Conservation (phyloP, 768 basidiomycete genomes). For the Agaricus sinodeliciosus region DNA sequence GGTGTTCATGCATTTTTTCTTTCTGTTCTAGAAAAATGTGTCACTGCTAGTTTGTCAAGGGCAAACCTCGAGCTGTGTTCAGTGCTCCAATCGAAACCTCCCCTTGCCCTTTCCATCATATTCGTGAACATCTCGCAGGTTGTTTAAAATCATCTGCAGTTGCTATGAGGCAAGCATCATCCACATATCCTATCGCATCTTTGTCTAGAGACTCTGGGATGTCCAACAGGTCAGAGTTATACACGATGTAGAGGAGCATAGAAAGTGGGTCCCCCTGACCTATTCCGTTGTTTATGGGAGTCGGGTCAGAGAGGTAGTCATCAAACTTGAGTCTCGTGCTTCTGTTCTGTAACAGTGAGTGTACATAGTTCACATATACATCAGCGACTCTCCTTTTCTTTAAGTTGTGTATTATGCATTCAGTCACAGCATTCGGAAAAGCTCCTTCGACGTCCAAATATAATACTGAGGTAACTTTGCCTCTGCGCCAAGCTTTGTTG, state of each 20-base stretch:
- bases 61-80: slow-evolving; percentile 25
- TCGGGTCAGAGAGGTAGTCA: slow-evolving; percentile 16
- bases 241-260: slow-evolving; percentile 20
- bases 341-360: slow-evolving; percentile 7
- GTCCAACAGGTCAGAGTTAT: slow-evolving; percentile 19
- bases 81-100: slow-evolving; percentile 20
- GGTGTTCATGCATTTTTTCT: too few species aligned
- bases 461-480: slow-evolving; percentile 24
- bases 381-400: slow-evolving; percentile 13
- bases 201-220: background rate
- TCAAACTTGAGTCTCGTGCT: slow-evolving; percentile 17
- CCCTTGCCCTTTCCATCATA: slow-evolving; percentile 20
- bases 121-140: slow-evolving; percentile 15
- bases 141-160: slow-evolving; percentile 16
- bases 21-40: slow-evolving; percentile 17
- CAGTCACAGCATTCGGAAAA: slow-evolving; percentile 28
- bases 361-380: slow-evolving; percentile 11
- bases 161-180: slow-evolving; percentile 22
- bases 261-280: slow-evolving; percentile 22
- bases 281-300: slow-evolving; percentile 17
- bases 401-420: slow-evolving; percentile 24
- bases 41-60: slow-evolving; percentile 22
- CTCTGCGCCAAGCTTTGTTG: slow-evolving; percentile 27
- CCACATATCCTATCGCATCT: slow-evolving; percentile 22
- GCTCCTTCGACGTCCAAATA: slow-evolving; percentile 35